Conservation (phyloP, 108 stramenopile species). For the Cyclostephanos tholiformis region DNA sequence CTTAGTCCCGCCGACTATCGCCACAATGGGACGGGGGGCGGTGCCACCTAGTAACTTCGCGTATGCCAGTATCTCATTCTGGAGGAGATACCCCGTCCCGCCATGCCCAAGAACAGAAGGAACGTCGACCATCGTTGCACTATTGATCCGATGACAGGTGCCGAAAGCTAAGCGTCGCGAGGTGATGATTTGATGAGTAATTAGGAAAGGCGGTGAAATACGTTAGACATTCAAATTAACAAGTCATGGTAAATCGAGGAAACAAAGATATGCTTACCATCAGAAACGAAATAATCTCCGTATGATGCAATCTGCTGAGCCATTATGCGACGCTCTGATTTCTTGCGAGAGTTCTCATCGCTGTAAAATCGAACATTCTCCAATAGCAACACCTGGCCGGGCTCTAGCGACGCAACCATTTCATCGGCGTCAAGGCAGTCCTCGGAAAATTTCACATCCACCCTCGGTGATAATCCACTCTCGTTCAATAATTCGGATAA, state of each 20-base stretch:
- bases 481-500: constrained; percentile 77
- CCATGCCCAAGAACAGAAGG: constrained; percentile 54
- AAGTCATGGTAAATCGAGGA: not conserved
- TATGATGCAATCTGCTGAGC: constrained; percentile 55
- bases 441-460: constrained; percentile 67
- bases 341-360: constrained; percentile 62
- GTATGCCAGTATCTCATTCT: constrained; percentile 87
- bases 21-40: constrained; percentile 70
- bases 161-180: constrained; percentile 96
- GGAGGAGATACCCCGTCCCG: constrained; percentile 68
- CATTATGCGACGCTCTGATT: constrained; percentile 32
- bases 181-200: too few relatives aligned
- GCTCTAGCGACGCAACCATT: constrained; percentile 44
- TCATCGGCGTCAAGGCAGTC: constrained; percentile 71
- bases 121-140: constrained; percentile 67
- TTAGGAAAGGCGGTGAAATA: not conserved
- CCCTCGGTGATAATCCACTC: constrained; percentile 7
- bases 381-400: constrained; percentile 77
- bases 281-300: constrained; percentile 90
- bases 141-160: constrained; percentile 94
- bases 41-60: constrained; percentile 68
- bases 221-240: not conserved
- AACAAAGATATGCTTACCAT: constrained; percentile 32
- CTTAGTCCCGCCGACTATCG: constrained; percentile 98
- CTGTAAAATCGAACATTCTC: constrained; percentile 97